phyloP scores from a whole-genome alignment of 768 basidiomycete genomes.

The Phaffia tasmanica region DNA sequence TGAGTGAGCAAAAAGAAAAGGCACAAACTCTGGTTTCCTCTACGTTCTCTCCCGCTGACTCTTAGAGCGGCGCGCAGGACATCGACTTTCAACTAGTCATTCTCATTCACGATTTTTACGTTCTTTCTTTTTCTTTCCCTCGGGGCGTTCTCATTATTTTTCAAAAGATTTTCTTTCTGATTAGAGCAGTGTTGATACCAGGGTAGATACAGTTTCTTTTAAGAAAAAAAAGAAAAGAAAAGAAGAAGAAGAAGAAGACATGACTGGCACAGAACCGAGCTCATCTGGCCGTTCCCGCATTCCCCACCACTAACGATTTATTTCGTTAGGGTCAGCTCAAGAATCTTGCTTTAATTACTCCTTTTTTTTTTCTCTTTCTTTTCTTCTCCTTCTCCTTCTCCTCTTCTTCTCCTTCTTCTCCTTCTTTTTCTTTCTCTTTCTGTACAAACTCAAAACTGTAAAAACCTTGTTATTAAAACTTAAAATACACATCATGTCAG shows the following conservation, averaged over 20 bases:
- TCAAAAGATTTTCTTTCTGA: background rate
- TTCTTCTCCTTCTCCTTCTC: background rate
- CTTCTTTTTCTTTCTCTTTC: background rate
- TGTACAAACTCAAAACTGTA: background rate
- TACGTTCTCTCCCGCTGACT: too few relatives aligned
- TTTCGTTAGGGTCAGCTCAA: background rate
- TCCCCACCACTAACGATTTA: conserved; percentile 1
- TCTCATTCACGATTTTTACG: too few relatives aligned
- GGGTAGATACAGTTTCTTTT: background rate
- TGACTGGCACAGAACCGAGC: too few relatives aligned
- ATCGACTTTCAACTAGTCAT: too few relatives aligned
- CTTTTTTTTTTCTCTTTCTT: too few relatives aligned
- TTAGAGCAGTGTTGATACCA: background rate
- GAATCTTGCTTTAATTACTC: background rate
- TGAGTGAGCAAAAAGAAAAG: too few relatives aligned
- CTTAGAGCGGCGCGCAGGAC: too few relatives aligned
- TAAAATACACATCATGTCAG: too few relatives aligned
- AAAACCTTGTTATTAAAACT: too few relatives aligned
- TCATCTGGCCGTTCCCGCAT: too few relatives aligned
- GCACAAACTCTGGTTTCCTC: too few relatives aligned
- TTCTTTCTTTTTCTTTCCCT: background rate
- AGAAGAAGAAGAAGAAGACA: conserved; percentile 1
- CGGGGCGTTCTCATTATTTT: conserved; percentile 1
- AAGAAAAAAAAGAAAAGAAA: conserved; percentile 4
- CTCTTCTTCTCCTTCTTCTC: background rate